Evolutionary conservation across 116 monocot species (phyloP), one percentile per base, ranked within the genome.

Genomic region (Phalaenopsis hybrid): DNA sequence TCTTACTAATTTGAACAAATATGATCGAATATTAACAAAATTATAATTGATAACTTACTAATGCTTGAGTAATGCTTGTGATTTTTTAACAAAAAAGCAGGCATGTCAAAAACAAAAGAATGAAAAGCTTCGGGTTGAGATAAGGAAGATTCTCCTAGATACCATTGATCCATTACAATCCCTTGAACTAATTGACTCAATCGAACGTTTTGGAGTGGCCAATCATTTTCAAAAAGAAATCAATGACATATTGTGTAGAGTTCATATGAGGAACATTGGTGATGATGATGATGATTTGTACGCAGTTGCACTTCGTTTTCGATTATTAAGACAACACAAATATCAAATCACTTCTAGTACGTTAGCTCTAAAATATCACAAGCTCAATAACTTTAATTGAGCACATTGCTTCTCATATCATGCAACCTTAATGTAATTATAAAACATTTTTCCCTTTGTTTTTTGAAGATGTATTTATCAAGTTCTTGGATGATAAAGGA

Each of bases 401-500:
- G 37, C 37, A 37, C 45, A 17, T 77, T 11, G 16, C n/a, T 37
- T 17, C n/a, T 37, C 16, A 12, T 8, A 63, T 17, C 65, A 5
- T 21, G 20, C 15, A 18, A 65, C 20, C 20, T n/a, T 37, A 37
- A 3, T 37, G 37, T 37, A 37, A 37, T 37, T 37, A 37, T 0
- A 37, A 37, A 37, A 37, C 5, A 4, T 4, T 65, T 20, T 65
- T 63, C 12, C 0, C 20, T 20, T 4, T 37, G 37, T 37, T 37
- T 37, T 21, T 65, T 21, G 16, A 75, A 88, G 85, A 82, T 88
- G 57, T 52, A 23, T 88, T 88, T 70, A 41, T 18, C 34, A 59
- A 74, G 50, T 85, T 83, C 43, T 80, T 78, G 59, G 79, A 82
- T 17, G 55, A 78, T 11, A 63, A 85, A 4, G 83, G 88, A 25